Evolutionary conservation across 192 early-diverging fungal species (phyloP), one percentile per base, ranked within the genome.

Genomic region (Rhizoclosmatium sp.): DNA sequence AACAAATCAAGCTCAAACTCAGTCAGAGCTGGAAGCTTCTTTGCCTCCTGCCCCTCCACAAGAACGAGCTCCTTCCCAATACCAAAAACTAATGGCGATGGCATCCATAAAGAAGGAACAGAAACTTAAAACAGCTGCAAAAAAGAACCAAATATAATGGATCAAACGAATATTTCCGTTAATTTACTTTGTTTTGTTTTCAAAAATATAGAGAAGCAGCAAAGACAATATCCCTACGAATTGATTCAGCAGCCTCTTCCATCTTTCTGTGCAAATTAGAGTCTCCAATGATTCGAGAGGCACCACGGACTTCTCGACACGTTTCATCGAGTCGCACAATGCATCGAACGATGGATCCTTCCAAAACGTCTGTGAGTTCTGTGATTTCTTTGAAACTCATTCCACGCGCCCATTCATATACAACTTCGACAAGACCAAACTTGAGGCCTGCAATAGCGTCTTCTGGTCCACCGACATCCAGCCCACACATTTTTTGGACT

Each of bases 331-430:
- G 83, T 45, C 98, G 89, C 67, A 95, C 91, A 79, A 99, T 99
- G 67, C 94, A 95, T 48, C 98, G 89, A 12, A 99, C 98, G 78
- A 99, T 96, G 5, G 94, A 93, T 19, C 94, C 96, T 87, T 99
- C 98, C 79, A 95, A 88, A 31, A 96, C 94, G 74, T 99, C 96
- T 4, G 98, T 98, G 56, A 98, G 85, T 59, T 94, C 89, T 1
- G 92, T 96, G 80, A 99, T 97, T 67, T 95, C 86, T 81, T 94
- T 93, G 85, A 99, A 99, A 9, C 91, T 87, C 87, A 95, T 86
- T 10, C 95, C 95, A n/a, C 91, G 84, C 14, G 97, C 98, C 98
- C 97, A 99, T 84, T 98, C 97, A 83, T 99, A 96, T 1, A 97
- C 96, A 4, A 96, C 98, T 83, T 99, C 95, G 23, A 97, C 94